phyloP scores from a whole-genome alignment of 2,329 filamentous ascomycete genomes.

The Aureobasidium lini region DNA sequence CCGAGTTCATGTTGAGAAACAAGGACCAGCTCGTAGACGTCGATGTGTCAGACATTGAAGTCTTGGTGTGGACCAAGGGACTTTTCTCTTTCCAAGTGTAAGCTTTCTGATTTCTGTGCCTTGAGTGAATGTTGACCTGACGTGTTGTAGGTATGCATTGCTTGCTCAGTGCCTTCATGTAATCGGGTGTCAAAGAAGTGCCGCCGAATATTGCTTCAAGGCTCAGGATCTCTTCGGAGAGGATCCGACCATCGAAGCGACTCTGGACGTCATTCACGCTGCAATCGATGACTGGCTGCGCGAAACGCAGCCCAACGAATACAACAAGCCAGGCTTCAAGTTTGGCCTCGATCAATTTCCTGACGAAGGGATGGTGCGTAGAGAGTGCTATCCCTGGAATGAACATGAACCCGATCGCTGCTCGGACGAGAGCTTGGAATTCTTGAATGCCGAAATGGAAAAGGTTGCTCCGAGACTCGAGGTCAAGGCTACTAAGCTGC shows the following conservation, averaged over 20 bases:
- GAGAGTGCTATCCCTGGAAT: conserved; percentile 60
- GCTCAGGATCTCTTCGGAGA: conserved; percentile 50
- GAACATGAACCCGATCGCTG: conserved; percentile 52
- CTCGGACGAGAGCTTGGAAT: conserved; percentile 47
- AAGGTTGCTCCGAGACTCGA: conserved; percentile 73
- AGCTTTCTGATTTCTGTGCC: neutral
- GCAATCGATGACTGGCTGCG: conserved; percentile 20
- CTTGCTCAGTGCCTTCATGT: conserved; percentile 13
- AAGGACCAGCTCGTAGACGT: conserved; percentile 11
- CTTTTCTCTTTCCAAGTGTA: conserved; percentile 12
- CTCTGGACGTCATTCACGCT: conserved; percentile 43
- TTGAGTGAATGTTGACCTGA: neutral
- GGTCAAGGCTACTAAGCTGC: conserved; percentile 67
- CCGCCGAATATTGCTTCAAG: conserved; percentile 56
- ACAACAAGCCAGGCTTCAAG: conserved; percentile 10
- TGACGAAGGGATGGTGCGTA: conserved; percentile 61
- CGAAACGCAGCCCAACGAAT: conserved; percentile 18
- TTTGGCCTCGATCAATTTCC: conserved; percentile 46
- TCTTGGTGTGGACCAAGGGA: conserved; percentile 11
- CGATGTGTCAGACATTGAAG: conserved; percentile 11
- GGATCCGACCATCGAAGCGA: conserved; percentile 50
- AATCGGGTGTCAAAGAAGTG: conserved; percentile 40
- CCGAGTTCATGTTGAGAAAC: conserved; percentile 12
- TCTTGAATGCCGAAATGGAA: conserved; percentile 64
- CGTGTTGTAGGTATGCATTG: neutral